Conservation (phyloP, 345 rosid genomes). For the Eucalyptus cloeziana region DNA sequence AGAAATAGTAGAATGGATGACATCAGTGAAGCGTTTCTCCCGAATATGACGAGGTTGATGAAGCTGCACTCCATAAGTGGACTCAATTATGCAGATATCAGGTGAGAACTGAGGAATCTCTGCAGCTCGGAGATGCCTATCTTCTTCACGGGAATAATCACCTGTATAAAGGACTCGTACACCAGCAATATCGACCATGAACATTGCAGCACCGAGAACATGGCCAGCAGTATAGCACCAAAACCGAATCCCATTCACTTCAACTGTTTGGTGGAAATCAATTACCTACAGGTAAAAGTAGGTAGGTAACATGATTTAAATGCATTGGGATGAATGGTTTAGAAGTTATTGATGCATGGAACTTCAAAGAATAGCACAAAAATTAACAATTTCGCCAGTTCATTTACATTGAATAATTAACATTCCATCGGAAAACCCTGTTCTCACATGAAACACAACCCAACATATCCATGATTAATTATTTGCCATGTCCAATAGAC, state of each 20-base stretch:
- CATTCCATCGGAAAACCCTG: not conserved
- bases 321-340: not conserved
- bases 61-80: conserved; percentile 94
- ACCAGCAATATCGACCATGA: conserved; percentile 94
- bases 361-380: not conserved
- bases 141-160: conserved; percentile 95
- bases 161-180: conserved; percentile 95
- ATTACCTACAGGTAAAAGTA: conserved; percentile 29
- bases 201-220: conserved; percentile 98
- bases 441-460: not conserved
- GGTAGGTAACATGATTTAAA: not conserved
- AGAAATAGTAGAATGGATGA: conserved; percentile 70
- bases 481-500: not conserved
- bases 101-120: conserved; percentile 97
- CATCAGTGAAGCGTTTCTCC: conserved; percentile 95
- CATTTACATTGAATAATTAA: not conserved
- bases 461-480: not conserved
- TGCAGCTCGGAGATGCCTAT: conserved; percentile 90
- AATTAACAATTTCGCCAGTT: not conserved
- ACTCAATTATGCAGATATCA: conserved; percentile 87
- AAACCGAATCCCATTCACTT: conserved; percentile 80
- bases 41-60: conserved; percentile 83
- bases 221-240: conserved; percentile 99
- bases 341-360: not conserved
- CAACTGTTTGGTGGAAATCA: conserved; percentile 89